A percentile compares a stretch with the other conserved stretches of the same genome.
phyloP scores from a whole-genome alignment of 495 filamentous ascomycete species.

The Xylaria venustula region DNA sequence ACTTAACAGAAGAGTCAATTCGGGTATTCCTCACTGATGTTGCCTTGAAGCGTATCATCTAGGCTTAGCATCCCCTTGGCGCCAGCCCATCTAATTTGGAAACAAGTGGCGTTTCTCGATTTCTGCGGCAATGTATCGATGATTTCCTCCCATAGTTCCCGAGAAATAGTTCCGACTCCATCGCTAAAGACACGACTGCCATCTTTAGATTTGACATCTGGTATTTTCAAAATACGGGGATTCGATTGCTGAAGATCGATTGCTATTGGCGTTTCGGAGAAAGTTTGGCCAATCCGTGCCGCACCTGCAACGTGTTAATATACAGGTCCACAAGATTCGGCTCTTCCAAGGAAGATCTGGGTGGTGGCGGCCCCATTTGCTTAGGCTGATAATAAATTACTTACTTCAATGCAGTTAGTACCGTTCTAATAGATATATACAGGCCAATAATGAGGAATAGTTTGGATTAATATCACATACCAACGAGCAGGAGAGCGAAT shows the following conservation, averaged over 20 bases:
- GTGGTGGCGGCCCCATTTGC: neutral
- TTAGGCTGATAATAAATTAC: neutral
- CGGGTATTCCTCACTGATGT: constrained; percentile 20
- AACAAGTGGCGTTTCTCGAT: constrained; percentile 53
- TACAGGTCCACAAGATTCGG: neutral
- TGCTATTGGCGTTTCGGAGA: constrained; percentile 68
- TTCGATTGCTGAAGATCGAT: constrained; percentile 38
- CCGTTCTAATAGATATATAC: no score
- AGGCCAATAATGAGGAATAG: no score
- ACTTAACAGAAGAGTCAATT: neutral
- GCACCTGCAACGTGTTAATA: constrained; percentile 43
- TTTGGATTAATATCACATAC: neutral
- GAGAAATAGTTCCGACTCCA: constrained; percentile 72
- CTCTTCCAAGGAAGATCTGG: neutral
- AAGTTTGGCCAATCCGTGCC: constrained; percentile 79
- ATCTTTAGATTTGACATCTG: constrained; percentile 36
- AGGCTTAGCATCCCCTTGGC: constrained; percentile 74
- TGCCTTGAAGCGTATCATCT: constrained; percentile 56
- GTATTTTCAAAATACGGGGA: constrained; percentile 35
- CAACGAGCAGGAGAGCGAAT: constrained; percentile 68
- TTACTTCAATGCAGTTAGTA: constrained; percentile 4
- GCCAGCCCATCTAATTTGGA: constrained; percentile 70
- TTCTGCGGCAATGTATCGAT: constrained; percentile 43
- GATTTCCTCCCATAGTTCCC: constrained; percentile 51
- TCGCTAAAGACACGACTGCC: constrained; percentile 68